phyloP scores from a whole-genome alignment of 208 protist genomes.

The Trypanosoma vivax region DNA sequence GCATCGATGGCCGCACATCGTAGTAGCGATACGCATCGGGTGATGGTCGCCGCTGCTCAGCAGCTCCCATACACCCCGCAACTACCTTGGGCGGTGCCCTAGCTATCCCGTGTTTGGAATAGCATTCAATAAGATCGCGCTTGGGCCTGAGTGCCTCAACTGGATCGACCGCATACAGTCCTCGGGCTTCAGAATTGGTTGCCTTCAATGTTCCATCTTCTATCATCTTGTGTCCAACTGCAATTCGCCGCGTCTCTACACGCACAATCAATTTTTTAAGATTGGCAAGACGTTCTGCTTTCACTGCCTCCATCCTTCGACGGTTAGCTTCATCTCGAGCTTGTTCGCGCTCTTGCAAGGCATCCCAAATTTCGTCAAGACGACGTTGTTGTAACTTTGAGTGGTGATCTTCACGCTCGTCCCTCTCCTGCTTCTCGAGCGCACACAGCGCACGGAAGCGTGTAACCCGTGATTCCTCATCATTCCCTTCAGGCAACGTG shows the following conservation, averaged over 20 bases:
- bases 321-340: slow-evolving; percentile 52
- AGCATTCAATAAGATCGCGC: slow-evolving; percentile 37
- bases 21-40: slow-evolving; percentile 38
- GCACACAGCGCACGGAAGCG: slow-evolving; percentile 48
- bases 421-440: slow-evolving; percentile 83
- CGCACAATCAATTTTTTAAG: slow-evolving; percentile 39
- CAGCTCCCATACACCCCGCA: neutral
- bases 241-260: slow-evolving; percentile 44
- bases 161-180: slow-evolving; percentile 13
- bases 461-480: slow-evolving; percentile 44
- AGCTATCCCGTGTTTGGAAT: slow-evolving; percentile 31
- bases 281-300: slow-evolving; percentile 34
- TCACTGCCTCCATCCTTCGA: slow-evolving; percentile 49
- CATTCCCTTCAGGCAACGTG: slow-evolving; percentile 38
- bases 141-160: slow-evolving; percentile 4
- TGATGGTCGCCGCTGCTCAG: neutral
- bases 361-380: slow-evolving; percentile 44
- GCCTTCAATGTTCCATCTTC: slow-evolving; percentile 11
- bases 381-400: slow-evolving; percentile 62
- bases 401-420: slow-evolving; percentile 76
- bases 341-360: slow-evolving; percentile 57
- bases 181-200: slow-evolving; percentile 1
- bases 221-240: slow-evolving; percentile 15
- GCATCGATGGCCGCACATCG: slow-evolving; percentile 78
- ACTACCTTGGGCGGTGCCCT: slow-evolving; percentile 7